Evolutionary conservation across 2,329 filamentous ascomycete species (phyloP), one percentile per base, ranked within the genome.

Genomic region (Fusarium decemcellulare): DNA sequence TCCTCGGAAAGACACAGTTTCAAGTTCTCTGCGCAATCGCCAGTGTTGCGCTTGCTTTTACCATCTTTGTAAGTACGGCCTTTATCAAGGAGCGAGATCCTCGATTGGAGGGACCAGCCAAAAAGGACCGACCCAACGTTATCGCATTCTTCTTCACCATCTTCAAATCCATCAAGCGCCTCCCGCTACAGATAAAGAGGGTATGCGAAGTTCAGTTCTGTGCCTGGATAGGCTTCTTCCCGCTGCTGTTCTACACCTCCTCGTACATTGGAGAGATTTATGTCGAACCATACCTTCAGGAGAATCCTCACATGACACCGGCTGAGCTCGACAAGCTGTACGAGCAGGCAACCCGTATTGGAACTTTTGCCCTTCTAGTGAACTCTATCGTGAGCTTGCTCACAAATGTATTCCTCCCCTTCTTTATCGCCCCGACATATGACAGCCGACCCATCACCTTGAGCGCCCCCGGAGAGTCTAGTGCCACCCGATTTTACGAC

Each of bases 221-320:
- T 65, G 93, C 94, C 6, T 98, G 95, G 95, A 91, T 98, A 60
- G 95, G 94, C 55, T 98, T 95, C 89, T 98, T 98, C 75, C 95
- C 95, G 1, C 94, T 97, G 79, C 86, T 98, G 4, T 98, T 97
- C 82, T 98, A 98, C 83, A 94, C 94, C 6, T 97, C 94, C 2
- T 97, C 94, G 16, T 98, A 96, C 79, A 92, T 98, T 72, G 95
- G 93, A 66, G 94, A 97, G 77, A 93, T 98, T 60, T 97, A 97
- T 74, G 92, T 94, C 16, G 92, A 97, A 76, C 94, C 94, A 0
- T 92, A 88, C 72, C 90, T 98, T 54, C 86, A 90, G 70, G 83
- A 88, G 54, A 92, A 97, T 71, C 94, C 94, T 0, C 82, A 95
- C 77, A 91, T 97, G 85, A 88, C 90, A 1, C 87, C 91, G 0